Conservation (phyloP, 1,284 basidiomycete species). For the Trichosporon inkin region DNA sequence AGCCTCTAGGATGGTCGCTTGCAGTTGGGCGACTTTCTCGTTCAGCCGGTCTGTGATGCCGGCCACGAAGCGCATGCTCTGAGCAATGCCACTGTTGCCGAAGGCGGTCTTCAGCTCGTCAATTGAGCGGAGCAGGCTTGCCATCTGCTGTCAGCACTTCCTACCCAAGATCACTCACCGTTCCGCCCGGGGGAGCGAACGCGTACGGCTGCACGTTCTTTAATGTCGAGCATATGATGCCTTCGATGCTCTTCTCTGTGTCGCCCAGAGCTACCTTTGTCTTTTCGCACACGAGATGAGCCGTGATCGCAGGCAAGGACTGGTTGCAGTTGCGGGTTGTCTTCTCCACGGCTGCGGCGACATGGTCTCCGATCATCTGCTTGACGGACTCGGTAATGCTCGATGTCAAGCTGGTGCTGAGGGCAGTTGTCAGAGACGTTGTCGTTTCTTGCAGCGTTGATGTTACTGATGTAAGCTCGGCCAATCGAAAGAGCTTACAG, state of each 20-base stretch:
- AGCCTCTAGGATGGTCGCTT: neutral
- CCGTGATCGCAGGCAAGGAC: neutral
- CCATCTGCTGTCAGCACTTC: slow-evolving; percentile 8
- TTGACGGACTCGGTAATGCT: neutral
- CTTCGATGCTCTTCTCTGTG: neutral
- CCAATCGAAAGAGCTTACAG: slow-evolving; percentile 19
- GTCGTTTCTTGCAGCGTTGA: slow-evolving; percentile 22
- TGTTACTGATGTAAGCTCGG: slow-evolving; percentile 15
- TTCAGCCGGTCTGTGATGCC: slow-evolving; percentile 3
- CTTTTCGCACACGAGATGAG: slow-evolving; percentile 1
- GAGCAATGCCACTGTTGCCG: slow-evolving; percentile 13
- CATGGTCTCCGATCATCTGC: neutral
- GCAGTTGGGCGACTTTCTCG: neutral
- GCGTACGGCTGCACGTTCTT: neutral
- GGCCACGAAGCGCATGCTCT: slow-evolving; percentile 3
- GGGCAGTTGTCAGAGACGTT: slow-evolving; percentile 1
- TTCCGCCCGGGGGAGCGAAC: neutral
- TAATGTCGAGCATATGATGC: neutral
- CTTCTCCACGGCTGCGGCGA: neutral
- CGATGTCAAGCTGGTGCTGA: neutral
- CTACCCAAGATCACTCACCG: neutral
- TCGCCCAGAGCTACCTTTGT: slow-evolving; percentile 13
- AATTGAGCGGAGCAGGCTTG: slow-evolving; percentile 21
- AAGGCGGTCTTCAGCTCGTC: slow-evolving; percentile 19
- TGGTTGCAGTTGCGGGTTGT: neutral